A percentile compares a stretch with the other conserved stretches of the same genome.
phyloP scores from a whole-genome alignment of 768 basidiomycete species.

The Hericium erinaceus region DNA sequence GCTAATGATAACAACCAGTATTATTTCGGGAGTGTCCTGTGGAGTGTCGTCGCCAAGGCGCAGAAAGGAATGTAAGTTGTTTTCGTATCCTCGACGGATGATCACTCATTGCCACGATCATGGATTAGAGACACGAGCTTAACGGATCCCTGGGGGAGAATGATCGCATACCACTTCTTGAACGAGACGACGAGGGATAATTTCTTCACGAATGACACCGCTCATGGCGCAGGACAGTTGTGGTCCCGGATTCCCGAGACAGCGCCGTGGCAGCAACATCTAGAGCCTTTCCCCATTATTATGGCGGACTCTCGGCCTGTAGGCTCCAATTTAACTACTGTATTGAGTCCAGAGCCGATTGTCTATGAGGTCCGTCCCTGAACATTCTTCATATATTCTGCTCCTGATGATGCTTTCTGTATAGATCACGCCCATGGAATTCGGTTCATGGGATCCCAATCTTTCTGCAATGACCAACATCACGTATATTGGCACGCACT shows the following conservation, averaged over 20 bases:
- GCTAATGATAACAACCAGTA: conserved; percentile 37
- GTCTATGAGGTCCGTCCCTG: conserved; percentile 45
- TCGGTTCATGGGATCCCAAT: conserved; percentile 66
- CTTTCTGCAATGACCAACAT: conserved; percentile 61
- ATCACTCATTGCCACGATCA: neutral
- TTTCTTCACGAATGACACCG: conserved; percentile 49
- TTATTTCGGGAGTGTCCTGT: conserved; percentile 47
- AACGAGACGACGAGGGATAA: conserved; percentile 51
- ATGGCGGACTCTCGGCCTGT: conserved; percentile 46
- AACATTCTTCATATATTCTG: neutral
- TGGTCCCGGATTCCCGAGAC: conserved; percentile 50
- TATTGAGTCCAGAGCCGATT: conserved; percentile 30
- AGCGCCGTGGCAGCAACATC: conserved; percentile 38
- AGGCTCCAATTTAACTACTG: conserved; percentile 33
- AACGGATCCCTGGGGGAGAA: conserved; percentile 55
- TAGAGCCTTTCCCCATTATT: conserved; percentile 60
- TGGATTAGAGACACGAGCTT: conserved; percentile 48
- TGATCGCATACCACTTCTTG: conserved; percentile 66
- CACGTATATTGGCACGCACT: conserved; percentile 53
- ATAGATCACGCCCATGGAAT: conserved; percentile 52
- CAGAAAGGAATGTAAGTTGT: conserved; percentile 40
- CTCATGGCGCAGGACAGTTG: conserved; percentile 61
- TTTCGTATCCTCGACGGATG: neutral
- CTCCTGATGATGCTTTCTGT: neutral
- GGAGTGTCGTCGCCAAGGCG: conserved; percentile 50